These are phyloP conservation scores for Gossypium gossypioides DNA, from an alignment of 441 rosid genomes.

Conservation along the genomic window DNA sequence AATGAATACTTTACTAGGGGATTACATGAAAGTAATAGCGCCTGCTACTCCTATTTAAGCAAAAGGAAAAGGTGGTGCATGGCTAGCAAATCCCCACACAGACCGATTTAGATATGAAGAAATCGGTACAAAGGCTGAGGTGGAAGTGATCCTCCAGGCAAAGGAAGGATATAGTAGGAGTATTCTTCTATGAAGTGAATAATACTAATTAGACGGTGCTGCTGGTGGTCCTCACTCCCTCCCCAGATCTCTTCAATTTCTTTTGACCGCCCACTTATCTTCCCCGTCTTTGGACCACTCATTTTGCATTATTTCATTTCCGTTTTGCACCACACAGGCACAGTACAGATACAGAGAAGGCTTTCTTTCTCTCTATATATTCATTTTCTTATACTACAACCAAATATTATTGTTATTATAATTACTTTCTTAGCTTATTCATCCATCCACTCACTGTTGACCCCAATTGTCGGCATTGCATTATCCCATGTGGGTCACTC, in stretches of 20 bases:
- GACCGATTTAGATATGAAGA: no score
- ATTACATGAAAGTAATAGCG: no score
- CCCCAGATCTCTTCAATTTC: background rate
- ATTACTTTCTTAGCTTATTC: background rate
- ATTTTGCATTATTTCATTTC: background rate
- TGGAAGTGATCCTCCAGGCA: no score
- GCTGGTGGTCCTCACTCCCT: background rate
- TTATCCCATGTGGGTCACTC: background rate
- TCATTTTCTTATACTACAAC: background rate
- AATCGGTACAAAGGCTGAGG: no score
- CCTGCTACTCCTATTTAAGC: no score
- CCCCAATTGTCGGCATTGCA: constrained; percentile 4
- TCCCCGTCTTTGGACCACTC: background rate
- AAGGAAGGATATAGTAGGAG: no score
- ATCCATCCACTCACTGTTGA: background rate
- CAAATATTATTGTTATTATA: background rate
- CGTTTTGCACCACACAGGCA: background rate
- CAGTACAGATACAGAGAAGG: background rate
- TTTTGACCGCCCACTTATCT: background rate
- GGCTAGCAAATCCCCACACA: no score
- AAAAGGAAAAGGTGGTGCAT: no score
- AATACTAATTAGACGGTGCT: background rate
- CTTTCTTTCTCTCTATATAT: background rate
- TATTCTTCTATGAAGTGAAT: background rate
- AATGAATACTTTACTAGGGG: no score